Evolutionary conservation across 495 filamentous ascomycete genomes (phyloP).

Genomic region (Penicillium daleae): DNA sequence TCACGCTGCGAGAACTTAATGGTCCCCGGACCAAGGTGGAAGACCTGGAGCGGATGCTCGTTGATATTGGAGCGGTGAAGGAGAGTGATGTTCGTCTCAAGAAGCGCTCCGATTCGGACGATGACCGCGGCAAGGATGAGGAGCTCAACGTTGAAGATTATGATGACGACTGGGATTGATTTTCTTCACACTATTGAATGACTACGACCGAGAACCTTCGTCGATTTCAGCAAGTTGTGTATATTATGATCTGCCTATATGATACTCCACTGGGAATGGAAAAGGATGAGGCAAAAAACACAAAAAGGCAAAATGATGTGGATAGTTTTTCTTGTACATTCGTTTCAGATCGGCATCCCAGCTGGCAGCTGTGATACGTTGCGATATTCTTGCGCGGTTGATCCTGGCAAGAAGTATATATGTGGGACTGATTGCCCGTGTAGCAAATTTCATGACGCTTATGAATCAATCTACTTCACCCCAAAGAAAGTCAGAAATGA

Average conservation of each 20-base stretch:
- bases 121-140: constrained; percentile 53
- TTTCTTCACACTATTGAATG: constrained; percentile 4
- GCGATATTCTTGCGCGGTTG: constrained; percentile 8
- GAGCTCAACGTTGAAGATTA: constrained; percentile 57
- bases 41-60: constrained; percentile 74
- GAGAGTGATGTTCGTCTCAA: constrained; percentile 77
- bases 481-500: background rate
- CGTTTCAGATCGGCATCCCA: background rate
- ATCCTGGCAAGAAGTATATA: constrained; percentile 9
- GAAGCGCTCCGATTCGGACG: constrained; percentile 61
- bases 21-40: constrained; percentile 69
- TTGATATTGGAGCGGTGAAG: constrained; percentile 78
- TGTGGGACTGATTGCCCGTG: background rate
- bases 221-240: constrained; percentile 25
- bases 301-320: constrained; percentile 7
- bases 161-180: constrained; percentile 81
- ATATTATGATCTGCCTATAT: constrained; percentile 22
- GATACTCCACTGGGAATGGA: constrained; percentile 2
- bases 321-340: background rate
- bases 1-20: constrained; percentile 79
- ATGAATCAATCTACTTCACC: background rate
- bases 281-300: constrained; percentile 12
- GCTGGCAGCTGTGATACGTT: background rate
- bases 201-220: constrained; percentile 15
- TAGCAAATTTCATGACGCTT: background rate